These are phyloP conservation scores for Trypanosoma platydactyli DNA, from an alignment of 208 protist species.

Conservation along the genomic window DNA sequence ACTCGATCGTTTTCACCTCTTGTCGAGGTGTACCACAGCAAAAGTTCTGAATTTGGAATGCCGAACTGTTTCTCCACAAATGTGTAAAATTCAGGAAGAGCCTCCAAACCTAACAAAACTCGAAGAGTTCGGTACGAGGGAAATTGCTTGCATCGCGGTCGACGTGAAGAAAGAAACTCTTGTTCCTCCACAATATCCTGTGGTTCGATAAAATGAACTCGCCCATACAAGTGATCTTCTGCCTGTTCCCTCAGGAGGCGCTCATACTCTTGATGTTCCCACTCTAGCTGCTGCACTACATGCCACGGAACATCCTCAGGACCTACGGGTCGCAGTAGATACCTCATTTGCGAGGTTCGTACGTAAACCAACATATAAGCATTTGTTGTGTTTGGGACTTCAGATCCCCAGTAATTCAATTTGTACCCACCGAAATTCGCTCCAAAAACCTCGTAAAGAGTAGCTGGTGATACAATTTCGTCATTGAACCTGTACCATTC, in stretches of 20 bases:
- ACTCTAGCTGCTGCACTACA: slow-evolving; percentile 63
- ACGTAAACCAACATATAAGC: slow-evolving; percentile 93
- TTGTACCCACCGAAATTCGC: slow-evolving; percentile 85
- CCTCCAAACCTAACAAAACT: slow-evolving; percentile 54
- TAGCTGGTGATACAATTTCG: slow-evolving; percentile 74
- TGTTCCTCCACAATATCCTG: slow-evolving; percentile 61
- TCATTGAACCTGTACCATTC: slow-evolving; percentile 93
- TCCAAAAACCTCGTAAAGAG: slow-evolving; percentile 83
- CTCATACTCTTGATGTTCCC: slow-evolving; percentile 57
- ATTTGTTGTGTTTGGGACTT: slow-evolving; percentile 75
- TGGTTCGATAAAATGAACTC: slow-evolving; percentile 67
- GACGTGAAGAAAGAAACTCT: slow-evolving; percentile 52
- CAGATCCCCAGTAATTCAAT: slow-evolving; percentile 86
- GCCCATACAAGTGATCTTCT: slow-evolving; percentile 83
- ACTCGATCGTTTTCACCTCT: slow-evolving; percentile 23
- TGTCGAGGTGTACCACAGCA: slow-evolving; percentile 63
- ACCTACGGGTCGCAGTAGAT: slow-evolving; percentile 63
- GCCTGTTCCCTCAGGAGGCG: slow-evolving; percentile 51
- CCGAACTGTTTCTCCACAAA: slow-evolving; percentile 54
- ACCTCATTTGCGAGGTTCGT: slow-evolving; percentile 61
- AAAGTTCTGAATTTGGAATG: slow-evolving; percentile 36
- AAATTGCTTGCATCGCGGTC: slow-evolving; percentile 53
- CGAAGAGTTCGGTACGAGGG: slow-evolving; percentile 58
- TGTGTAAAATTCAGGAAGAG: slow-evolving; percentile 49
- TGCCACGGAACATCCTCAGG: slow-evolving; percentile 68